Base-by-base conservation (phyloP, 2,329 filamentous ascomycete species). In the Colletotrichum sublineola region DNA sequence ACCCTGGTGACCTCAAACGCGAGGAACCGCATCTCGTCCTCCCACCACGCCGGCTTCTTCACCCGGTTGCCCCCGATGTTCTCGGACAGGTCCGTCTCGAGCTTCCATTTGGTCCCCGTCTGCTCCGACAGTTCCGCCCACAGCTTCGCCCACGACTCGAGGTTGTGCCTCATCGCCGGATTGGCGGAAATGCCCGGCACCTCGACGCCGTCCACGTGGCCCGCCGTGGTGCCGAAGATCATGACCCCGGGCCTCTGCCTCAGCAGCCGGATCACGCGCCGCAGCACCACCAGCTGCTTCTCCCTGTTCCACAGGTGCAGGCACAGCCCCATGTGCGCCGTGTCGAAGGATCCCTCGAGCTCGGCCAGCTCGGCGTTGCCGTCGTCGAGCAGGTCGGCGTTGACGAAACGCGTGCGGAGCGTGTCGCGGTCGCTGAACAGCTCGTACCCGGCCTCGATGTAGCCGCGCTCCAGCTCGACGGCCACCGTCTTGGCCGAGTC, bases 371-470 rank as follows among this genome's bases (percentile, higher is more conserved):
- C 29, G 57, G 57, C 33, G 76, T 73, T 77, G 9, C 33, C 56
- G 48, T 67, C 67, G 57, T 74, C 70, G 14, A 77, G 74, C 24
- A 79, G 67, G 61, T 78, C 72, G 7, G 74, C 75, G 11, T 74
- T 64, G 9, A 76, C 29, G 48, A 79, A 78, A 1, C 66, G 56
- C 5, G 76, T 74, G 52, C 72, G 38, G 14, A 78, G 70, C 3
- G 61, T 75, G n/a, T 67, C 74, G 24, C 66, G 66, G 68, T 79
- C 78, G 40, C 70, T 76, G 61, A 79, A 79, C 11, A 79, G 72
- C 5, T 77, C 75, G 55, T 79, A 76, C 42, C 78, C 76, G 33
- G 78, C 73, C 15, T 77, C 76, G 8, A 76, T 71, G 8, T 77
- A 73, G 38, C 58, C 61, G 36, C 42, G 24, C 56, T 69, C 73